These are phyloP conservation scores for Aspergillus asperescens DNA, from an alignment of 495 filamentous ascomycete genomes.

Conservation along the genomic window DNA sequence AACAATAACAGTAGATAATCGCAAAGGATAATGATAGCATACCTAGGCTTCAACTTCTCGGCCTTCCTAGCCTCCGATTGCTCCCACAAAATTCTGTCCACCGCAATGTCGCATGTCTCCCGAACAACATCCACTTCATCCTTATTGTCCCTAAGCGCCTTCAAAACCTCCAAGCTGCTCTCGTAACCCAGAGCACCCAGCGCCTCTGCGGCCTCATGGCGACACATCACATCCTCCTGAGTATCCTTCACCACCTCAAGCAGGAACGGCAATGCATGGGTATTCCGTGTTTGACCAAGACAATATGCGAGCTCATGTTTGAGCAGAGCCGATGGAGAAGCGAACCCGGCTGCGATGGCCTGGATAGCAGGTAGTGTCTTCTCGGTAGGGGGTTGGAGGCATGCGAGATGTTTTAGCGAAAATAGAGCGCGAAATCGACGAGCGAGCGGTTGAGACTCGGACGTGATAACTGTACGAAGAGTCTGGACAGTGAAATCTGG, in stretches of 20 bases:
- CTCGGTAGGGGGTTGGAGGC: conserved; percentile 53
- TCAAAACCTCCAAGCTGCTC: conserved; percentile 65
- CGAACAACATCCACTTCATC: conserved; percentile 72
- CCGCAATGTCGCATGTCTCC: conserved; percentile 95
- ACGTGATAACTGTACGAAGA: conserved; percentile 70
- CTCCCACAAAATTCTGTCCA: conserved; percentile 92
- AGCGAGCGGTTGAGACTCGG: conserved; percentile 75
- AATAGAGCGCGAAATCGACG: conserved; percentile 95
- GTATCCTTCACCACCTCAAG: conserved; percentile 70
- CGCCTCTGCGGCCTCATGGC: conserved; percentile 95
- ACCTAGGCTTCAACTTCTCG: conserved; percentile 79
- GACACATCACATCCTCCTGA: conserved; percentile 85
- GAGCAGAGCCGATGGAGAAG: conserved; percentile 76
- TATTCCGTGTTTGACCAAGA: conserved; percentile 80
- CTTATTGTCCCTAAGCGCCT: conserved; percentile 60
- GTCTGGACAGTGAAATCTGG: conserved; percentile 41
- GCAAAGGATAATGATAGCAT: conserved; percentile 15
- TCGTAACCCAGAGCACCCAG: conserved; percentile 79
- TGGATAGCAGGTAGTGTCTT: conserved; percentile 73
- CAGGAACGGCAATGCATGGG: conserved; percentile 66
- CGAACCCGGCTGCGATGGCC: conserved; percentile 84
- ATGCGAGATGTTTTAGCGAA: conserved; percentile 90
- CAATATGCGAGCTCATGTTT: conserved; percentile 98
- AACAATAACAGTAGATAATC: conserved; percentile 1
- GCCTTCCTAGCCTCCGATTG: conserved; percentile 61